Evolutionary conservation across 2,329 filamentous ascomycete species (phyloP), one percentile per base, ranked within the genome.

Genomic region (Atkinsonella hypoxylon): DNA sequence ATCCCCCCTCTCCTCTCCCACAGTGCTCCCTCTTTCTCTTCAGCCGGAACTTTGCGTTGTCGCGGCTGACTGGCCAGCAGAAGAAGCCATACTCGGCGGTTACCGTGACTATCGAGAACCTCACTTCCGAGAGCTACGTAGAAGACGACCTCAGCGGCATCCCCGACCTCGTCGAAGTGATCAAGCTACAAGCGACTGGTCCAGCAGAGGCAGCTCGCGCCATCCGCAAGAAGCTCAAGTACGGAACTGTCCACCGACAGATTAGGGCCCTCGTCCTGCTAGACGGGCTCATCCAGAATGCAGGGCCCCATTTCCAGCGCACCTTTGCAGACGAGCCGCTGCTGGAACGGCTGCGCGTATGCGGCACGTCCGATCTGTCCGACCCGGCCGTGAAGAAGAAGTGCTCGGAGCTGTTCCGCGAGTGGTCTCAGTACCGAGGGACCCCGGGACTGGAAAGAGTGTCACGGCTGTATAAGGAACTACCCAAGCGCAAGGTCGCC

Each of bases 181-280:
- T 98, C 64, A 85, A 87, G 57, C 81, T 98, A 53, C 93, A 98
- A 68, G 77, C 79, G 26, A 86, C 87, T 7, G 93, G 93, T 0
- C 89, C 93, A 1, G 79, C 81, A 12, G 93, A 98, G 72, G 90
- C 90, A 53, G 89, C 91, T 49, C 82, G 93, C 62, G 90, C 93
- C 45, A 79, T 98, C 59, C 82, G 93, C 54, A 98, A 98, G 79
- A 97, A 97, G 74, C 80, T 98, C 77, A 98, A 98, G 72, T 97
- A 98, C 68, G 93, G 93, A 59, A 95, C 82, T 61, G 77, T 87
- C n/a, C 91, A 97, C 67, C 85, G 89, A 47, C 93, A 98, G 67
- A 76, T 97, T 34, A 82, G 93, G 53, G 87, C 93, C 36, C 78
- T 98, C 20, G 85, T 86, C 11, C 83, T 98, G 47, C 78, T 98